Base-by-base conservation (phyloP, 2,329 filamentous ascomycete genomes). In the Neurospora sp. region DNA sequence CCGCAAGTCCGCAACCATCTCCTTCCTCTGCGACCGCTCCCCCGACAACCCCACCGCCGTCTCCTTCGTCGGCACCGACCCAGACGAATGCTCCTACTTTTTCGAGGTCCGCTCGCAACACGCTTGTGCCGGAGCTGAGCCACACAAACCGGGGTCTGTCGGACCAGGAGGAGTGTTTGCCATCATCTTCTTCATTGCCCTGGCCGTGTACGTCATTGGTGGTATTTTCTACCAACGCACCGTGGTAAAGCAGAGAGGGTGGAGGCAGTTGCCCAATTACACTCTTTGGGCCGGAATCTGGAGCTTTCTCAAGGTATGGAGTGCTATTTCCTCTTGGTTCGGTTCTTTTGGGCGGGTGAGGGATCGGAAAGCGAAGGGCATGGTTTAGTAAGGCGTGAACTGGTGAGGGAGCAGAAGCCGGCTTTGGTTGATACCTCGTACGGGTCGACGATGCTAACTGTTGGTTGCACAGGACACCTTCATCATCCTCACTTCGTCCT, bases 141-240 rank as follows among this genome's bases (percentile, higher is more conserved):
- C 90, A 70, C 89, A 91, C 79, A 92, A 91, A 78, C 84, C 92
- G 81, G 81, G 94, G 83, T 83, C 90, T 80, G 82, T 90, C 84
- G 80, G 92, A 77, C 82, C 96, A 80, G 77, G 91, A 78, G 81
- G 93, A 83, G 80, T 99, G 13, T 99, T 99, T 78, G 91, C 92
- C 72, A 91, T 98, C 73, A 98, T 99, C 78, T 87, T 88, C 74
- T 83, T 85, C 71, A 86, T 89, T 71, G 92, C 94, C 10, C 85
- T 97, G 43, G 82, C 95, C 10, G 96, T 96, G 28, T 99, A 99
- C 80, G 84, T 97, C 69, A 86, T 96, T 43, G 96, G 96, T 75
- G 96, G 96, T 77, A 91, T 97, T 75, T 93, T 97, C 73, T 99
- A 98, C 83, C 95, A 97, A 80, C 89, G 96, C 71, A 96, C 93